Conservation (phyloP, 192 early-diverging fungal species). For the Linnemannia schmuckeri region DNA sequence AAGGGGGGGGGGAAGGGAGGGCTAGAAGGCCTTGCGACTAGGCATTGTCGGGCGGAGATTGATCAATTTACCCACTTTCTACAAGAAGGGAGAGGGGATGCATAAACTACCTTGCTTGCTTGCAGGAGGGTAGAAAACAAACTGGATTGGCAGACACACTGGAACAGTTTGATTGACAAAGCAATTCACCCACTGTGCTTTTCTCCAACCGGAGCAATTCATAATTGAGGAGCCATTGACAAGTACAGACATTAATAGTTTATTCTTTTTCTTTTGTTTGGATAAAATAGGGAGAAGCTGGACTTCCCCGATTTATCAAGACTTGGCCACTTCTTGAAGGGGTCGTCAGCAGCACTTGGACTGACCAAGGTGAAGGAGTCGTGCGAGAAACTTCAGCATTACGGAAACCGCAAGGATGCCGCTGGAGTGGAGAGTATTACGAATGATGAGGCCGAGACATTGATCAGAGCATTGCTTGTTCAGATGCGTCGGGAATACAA, state of each 20-base stretch:
- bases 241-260: background rate
- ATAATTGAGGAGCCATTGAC: background rate
- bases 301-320: slow-evolving; percentile 83
- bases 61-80: slow-evolving; percentile 3
- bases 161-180: background rate
- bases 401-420: slow-evolving; percentile 79
- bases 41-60: slow-evolving; percentile 8
- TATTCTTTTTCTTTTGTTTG: background rate
- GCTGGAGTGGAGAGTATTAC: slow-evolving; percentile 66
- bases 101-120: background rate
- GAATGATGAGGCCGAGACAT: slow-evolving; percentile 70
- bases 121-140: background rate
- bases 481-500: slow-evolving; percentile 77
- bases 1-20: background rate
- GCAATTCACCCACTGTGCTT: background rate
- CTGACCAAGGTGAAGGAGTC: slow-evolving; percentile 83
- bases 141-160: background rate
- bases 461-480: slow-evolving; percentile 69
- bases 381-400: slow-evolving; percentile 92
- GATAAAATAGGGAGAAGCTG: slow-evolving; percentile 56
- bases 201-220: background rate
- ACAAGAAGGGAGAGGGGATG: background rate
- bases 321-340: slow-evolving; percentile 94
- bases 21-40: background rate
- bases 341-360: slow-evolving; percentile 90